Base-by-base conservation (phyloP, 441 rosid species). In the Erysimum pusillum region DNA sequence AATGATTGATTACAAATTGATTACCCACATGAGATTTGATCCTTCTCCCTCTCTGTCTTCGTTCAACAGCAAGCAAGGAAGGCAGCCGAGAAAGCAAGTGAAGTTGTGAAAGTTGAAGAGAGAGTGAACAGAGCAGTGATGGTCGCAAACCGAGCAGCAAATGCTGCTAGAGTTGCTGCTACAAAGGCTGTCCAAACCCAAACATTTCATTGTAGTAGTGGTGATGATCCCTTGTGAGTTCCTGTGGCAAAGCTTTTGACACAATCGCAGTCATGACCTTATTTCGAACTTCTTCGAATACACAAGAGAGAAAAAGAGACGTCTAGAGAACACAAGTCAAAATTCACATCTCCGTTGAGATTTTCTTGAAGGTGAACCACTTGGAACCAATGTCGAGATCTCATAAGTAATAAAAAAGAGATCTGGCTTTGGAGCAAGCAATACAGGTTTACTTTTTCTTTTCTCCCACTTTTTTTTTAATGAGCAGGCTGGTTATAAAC, bases 91-190 rank as follows among this genome's bases (percentile, higher is more conserved):
- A 88, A 79, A 79, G 93, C 90, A 60, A 73, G 44, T 44, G 80
- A 78, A 14, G 71, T 80, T 18, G 84, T 72, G 68, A 84, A 66
- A 75, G 81, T 85, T 52, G 91, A 93, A 14, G 90, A 87, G 54
- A 85, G 91, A 73, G 91, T 90, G 75, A 89, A 85, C 62, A 90
- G 72, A 84, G 85, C 86, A 32, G 79, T 90, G 56, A 80, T 83
- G 60, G 87, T 85, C 0, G 92, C 97, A 31, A 93, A 90, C 60
- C 89, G 83, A 79, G 90, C 98, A 18, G 98, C 97, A 17, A 88
- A 86, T 78, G 91, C 97, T 45, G 95, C 98, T 12, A 85, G 98
- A 83, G 97, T 93, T 39, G 93, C 93, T 25, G 89, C 98, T 12
- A 85, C 90, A 12, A 89, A 88, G 76, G 92, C 92, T 53, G 93